These are phyloP conservation scores for Leccinum variabile DNA, from an alignment of 1,284 basidiomycete species.

Conservation along the genomic window DNA sequence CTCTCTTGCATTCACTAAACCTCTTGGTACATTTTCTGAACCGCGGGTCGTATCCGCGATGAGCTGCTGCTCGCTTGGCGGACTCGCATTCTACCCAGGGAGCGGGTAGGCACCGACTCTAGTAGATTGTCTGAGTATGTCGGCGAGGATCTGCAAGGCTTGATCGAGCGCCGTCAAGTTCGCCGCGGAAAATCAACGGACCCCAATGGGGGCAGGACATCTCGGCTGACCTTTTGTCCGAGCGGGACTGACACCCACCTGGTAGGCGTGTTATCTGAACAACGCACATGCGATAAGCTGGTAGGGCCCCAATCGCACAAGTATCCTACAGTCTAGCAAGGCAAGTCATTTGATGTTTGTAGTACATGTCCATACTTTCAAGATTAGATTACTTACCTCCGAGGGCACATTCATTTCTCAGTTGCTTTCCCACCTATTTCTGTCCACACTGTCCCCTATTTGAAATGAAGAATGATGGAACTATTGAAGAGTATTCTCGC, in stretches of 20 bases:
- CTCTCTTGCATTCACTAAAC: conserved; percentile 45
- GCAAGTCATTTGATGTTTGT: neutral
- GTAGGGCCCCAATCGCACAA: neutral
- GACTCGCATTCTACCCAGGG: conserved; percentile 12
- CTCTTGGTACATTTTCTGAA: conserved; percentile 42
- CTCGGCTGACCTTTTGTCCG: conserved; percentile 43
- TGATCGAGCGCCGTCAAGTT: conserved; percentile 40
- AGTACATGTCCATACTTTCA: neutral
- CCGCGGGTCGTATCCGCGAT: conserved; percentile 38
- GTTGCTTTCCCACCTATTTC: neutral
- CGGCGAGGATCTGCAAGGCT: conserved; percentile 37
- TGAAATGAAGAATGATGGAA: neutral
- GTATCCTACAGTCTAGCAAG: neutral
- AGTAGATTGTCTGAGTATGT: conserved; percentile 41
- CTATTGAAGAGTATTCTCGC: too few species aligned
- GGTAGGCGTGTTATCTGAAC: conserved; percentile 46
- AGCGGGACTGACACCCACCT: conserved; percentile 37
- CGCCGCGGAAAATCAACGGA: conserved; percentile 26
- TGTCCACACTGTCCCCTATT: neutral
- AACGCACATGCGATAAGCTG: neutral
- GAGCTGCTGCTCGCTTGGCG: conserved; percentile 37
- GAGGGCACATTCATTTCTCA: neutral
- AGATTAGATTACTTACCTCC: neutral
- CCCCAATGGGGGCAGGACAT: neutral
- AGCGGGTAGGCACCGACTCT: conserved; percentile 48